Conservation (phyloP, 768 basidiomycete species). For the Chiua virens region DNA sequence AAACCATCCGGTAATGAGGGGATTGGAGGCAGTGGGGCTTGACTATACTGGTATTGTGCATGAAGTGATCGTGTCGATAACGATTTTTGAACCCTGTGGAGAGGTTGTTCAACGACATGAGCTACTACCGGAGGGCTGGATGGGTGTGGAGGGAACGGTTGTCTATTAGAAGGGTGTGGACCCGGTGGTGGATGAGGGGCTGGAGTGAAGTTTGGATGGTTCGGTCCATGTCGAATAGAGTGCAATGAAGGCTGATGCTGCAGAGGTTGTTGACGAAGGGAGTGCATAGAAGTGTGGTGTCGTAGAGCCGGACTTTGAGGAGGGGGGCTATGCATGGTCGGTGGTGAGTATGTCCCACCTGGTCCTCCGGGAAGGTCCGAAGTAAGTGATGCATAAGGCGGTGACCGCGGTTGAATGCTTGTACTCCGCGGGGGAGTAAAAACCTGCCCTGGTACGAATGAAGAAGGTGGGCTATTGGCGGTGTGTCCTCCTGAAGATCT, state of each 20-base stretch:
- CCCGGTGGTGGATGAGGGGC: slow-evolving; percentile 18
- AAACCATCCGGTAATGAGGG: slow-evolving; percentile 38
- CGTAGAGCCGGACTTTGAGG: slow-evolving; percentile 12
- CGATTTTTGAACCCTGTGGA: slow-evolving; percentile 46
- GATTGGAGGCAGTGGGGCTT: slow-evolving; percentile 34
- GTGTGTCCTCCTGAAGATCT: slow-evolving; percentile 22
- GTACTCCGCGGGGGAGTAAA: slow-evolving; percentile 41
- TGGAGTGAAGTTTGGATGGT: slow-evolving; percentile 10
- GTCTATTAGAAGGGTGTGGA: slow-evolving; percentile 10
- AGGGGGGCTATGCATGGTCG: slow-evolving; percentile 3
- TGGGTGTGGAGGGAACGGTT: slow-evolving; percentile 10
- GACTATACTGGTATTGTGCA: slow-evolving; percentile 49
- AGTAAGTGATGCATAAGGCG: slow-evolving; percentile 20
- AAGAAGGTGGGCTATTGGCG: slow-evolving; percentile 28
- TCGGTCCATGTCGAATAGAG: slow-evolving; percentile 10
- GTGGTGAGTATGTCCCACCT: slow-evolving; percentile 14
- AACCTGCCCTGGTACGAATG: slow-evolving; percentile 37
- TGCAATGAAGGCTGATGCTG: slow-evolving; percentile 20
- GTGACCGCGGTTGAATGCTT: slow-evolving; percentile 30
- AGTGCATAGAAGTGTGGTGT: slow-evolving; percentile 26
- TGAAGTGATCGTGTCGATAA: slow-evolving; percentile 60
- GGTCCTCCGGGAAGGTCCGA: slow-evolving; percentile 23
- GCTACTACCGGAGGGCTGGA: slow-evolving; percentile 7
- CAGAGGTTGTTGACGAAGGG: slow-evolving; percentile 28
- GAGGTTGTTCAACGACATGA: slow-evolving; percentile 48